Percentiles rank a stretch among this genome's conserved stretches.
phyloP scores from a whole-genome alignment of 495 filamentous ascomycete genomes.

The Podospora pseudoanserina region DNA sequence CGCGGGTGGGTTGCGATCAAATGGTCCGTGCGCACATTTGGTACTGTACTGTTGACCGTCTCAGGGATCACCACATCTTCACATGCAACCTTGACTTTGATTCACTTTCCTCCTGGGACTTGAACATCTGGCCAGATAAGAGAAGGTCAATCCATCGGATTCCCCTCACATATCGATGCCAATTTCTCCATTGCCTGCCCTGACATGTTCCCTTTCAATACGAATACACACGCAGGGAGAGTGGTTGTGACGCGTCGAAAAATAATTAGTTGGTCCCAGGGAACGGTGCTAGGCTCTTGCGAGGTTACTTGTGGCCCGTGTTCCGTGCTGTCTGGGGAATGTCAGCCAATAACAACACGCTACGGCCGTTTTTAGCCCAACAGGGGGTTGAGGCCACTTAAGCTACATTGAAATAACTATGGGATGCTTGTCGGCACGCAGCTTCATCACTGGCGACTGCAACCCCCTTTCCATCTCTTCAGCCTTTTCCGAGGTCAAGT shows the following conservation, averaged over 20 bases:
- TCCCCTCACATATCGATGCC: neutral
- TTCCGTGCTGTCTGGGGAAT: neutral
- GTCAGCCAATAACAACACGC: neutral
- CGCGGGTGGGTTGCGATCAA: neutral
- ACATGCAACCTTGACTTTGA: neutral
- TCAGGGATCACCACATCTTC: neutral
- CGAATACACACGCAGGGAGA: neutral
- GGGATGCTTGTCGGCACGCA: constrained; percentile 14
- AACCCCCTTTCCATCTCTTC: constrained; percentile 28
- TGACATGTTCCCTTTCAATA: neutral
- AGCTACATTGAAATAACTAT: constrained; percentile 27
- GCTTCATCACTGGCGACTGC: constrained; percentile 13
- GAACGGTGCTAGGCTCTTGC: neutral
- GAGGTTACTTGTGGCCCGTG: neutral
- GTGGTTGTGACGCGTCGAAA: neutral
- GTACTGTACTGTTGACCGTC: neutral
- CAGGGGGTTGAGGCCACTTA: constrained; percentile 35
- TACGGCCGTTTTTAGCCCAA: constrained; percentile 12
- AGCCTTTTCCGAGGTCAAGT: constrained; percentile 9
- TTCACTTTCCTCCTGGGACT: neutral
- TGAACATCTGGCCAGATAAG: neutral
- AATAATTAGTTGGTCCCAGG: neutral
- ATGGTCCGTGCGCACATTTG: neutral
- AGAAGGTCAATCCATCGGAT: neutral
- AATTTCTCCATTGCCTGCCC: neutral